Conservation (phyloP, 2,329 filamentous ascomycete species). For the Byssoonygena ceratinophila region DNA sequence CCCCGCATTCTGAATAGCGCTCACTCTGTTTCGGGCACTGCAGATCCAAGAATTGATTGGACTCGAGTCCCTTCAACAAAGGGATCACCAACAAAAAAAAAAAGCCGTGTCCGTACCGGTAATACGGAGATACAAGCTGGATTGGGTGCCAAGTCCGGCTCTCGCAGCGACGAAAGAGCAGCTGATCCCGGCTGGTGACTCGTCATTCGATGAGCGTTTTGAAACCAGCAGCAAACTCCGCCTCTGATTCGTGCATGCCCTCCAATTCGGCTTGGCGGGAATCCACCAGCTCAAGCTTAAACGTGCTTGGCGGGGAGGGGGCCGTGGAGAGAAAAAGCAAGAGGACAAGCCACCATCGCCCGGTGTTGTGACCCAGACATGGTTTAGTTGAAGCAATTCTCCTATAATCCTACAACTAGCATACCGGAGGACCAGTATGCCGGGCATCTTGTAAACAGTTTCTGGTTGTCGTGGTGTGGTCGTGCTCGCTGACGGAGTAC, state of each 20-base stretch:
- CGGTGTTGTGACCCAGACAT: not conserved
- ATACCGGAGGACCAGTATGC: no score
- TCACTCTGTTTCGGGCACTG: conserved; percentile 1
- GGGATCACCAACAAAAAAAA: not conserved
- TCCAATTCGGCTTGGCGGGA: conserved; percentile 1
- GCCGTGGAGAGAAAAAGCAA: no score
- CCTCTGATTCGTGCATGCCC: not conserved
- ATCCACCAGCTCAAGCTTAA: not conserved
- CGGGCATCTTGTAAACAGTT: no score
- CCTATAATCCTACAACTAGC: no score
- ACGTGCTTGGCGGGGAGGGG: no score
- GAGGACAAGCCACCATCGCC: not conserved
- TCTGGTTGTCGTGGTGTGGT: no score
- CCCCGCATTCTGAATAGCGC: not conserved
- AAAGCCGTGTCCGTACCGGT: no score
- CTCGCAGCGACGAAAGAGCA: not conserved
- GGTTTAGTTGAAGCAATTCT: not conserved
- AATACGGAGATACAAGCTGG: not conserved
- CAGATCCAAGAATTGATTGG: not conserved
- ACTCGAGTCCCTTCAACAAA: not conserved
- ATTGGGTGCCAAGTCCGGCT: no score
- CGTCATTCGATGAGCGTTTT: conserved; percentile 6
- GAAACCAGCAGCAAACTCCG: conserved; percentile 1
- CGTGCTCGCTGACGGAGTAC: no score
- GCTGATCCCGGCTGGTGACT: conserved; percentile 6